These are phyloP conservation scores for Clausena lansium DNA, from an alignment of 345 rosid genomes.

Conservation along the genomic window DNA sequence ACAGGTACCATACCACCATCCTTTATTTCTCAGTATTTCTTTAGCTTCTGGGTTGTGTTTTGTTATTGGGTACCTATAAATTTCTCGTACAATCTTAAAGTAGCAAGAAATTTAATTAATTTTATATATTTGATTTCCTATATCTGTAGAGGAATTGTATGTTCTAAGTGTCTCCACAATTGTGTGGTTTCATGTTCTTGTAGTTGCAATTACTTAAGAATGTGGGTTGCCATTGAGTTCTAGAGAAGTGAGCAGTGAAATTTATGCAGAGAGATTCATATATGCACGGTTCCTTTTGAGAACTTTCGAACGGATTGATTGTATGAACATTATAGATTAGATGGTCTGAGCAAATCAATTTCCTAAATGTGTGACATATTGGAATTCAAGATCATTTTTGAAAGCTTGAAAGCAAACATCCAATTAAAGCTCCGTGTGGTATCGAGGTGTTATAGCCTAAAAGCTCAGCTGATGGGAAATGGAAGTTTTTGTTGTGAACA, in stretches of 20 bases:
- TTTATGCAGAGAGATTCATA: neutral
- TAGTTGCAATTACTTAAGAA: neutral
- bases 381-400: neutral
- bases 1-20: conserved; percentile 44
- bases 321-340: neutral
- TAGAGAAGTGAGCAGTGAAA: neutral
- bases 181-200: neutral
- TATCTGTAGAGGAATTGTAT: neutral
- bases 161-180: neutral
- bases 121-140: neutral
- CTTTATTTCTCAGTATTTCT: conserved; percentile 7
- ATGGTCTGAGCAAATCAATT: neutral
- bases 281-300: neutral
- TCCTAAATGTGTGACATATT: neutral
- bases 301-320: too few species aligned
- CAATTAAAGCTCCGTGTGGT: neutral
- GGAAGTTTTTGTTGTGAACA: neutral
- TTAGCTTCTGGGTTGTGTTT: neutral
- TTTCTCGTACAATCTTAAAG: neutral
- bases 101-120: neutral
- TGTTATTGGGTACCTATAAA: neutral
- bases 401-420: neutral
- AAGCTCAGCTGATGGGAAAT: neutral
- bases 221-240: neutral
- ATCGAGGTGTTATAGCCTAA: neutral